Percentiles rank a stretch among this genome's conserved stretches.
phyloP scores from a whole-genome alignment of 306 rosid genomes.

The Begonia loranthoides region DNA sequence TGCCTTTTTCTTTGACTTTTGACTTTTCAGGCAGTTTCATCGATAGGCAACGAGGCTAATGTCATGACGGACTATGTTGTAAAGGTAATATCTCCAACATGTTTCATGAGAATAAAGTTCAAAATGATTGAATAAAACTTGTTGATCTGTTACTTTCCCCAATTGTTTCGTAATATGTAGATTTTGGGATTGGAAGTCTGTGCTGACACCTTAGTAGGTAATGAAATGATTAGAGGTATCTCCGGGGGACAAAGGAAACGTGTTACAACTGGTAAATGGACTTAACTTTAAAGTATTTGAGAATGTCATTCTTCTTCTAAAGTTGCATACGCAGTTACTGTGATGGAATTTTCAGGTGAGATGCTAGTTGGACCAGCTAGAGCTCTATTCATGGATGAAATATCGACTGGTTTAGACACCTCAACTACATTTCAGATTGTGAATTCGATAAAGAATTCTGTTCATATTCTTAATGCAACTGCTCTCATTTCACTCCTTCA shows the following conservation, averaged over 20 bases:
- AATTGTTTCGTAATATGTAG: slow-evolving; percentile 5
- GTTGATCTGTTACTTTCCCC: too few relatives aligned
- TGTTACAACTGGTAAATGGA: slow-evolving; percentile 32
- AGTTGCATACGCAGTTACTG: neutral
- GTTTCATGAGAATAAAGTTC: too few relatives aligned
- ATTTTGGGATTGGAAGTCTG: slow-evolving; percentile 31
- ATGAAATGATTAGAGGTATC: slow-evolving; percentile 30
- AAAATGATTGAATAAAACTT: too few relatives aligned
- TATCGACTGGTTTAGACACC: slow-evolving; percentile 11
- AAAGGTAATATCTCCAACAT: slow-evolving; percentile 12
- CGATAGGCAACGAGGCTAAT: slow-evolving; percentile 18
- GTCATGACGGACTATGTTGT: slow-evolving; percentile 29
- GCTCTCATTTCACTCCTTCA: slow-evolving; percentile 10
- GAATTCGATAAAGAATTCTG: slow-evolving; percentile 10
- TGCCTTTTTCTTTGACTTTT: neutral
- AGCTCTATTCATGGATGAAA: slow-evolving; percentile 11
- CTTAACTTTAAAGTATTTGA: neutral
- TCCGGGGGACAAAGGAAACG: slow-evolving; percentile 44
- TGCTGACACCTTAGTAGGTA: slow-evolving; percentile 32
- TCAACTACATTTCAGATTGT: slow-evolving; percentile 11
- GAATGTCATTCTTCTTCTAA: neutral
- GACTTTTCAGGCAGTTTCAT: slow-evolving; percentile 19
- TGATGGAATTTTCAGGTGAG: slow-evolving; percentile 2
- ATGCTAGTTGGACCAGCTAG: slow-evolving; percentile 11
- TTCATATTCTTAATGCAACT: slow-evolving; percentile 10